Base-by-base conservation (phyloP, 2,329 filamentous ascomycete genomes). In the Akanthomyces lecanii region DNA sequence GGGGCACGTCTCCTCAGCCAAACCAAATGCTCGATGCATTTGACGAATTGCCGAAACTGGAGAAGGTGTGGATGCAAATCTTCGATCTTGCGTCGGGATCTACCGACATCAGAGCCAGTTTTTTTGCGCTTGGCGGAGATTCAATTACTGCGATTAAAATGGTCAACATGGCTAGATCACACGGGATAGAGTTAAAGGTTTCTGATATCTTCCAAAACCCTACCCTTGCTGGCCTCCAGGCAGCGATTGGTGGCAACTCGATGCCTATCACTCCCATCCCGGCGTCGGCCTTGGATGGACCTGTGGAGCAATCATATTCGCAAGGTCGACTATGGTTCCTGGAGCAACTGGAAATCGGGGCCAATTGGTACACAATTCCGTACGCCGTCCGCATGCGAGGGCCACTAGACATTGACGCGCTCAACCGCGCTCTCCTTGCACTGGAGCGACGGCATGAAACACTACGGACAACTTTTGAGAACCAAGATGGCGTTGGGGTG, bases 271-370 rank as follows among this genome's bases (percentile, higher is more conserved):
- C n/a, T 36, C 14, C 0, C n/a, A 61, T 61, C 36, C 47, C 48
- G 6, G 7, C 48, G 25, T 44, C 36, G 28, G 12, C 16, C 18
- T 54, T 18, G 25, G 21, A n/a, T 23, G 67, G 68, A 2, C 67
- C 68, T 7, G 63, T 68, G 10, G 63, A 68, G 48, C 67, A 68
- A 38, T 69, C 68, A 3, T 69, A 66, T 64, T 67, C 66, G 10
- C 68, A 69, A 52, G 64, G 65, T 14, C 65, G 68, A 7, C 57
- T 69, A 2, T 69, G 68, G 68, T 69, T 69, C 50, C 54, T 69
- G 21, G 67, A 69, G 4, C 64, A 66, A 42, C 65, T 69, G 25
- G 53, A 69, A 40, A 60, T 61, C 3, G 67, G 64, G 14, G 28
- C 57, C 1, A 57, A 62, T 5, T 68, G 67, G 65, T 69, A 68